phyloP scores from a whole-genome alignment of 768 basidiomycete genomes.

The Kwoniella shandongensis region DNA sequence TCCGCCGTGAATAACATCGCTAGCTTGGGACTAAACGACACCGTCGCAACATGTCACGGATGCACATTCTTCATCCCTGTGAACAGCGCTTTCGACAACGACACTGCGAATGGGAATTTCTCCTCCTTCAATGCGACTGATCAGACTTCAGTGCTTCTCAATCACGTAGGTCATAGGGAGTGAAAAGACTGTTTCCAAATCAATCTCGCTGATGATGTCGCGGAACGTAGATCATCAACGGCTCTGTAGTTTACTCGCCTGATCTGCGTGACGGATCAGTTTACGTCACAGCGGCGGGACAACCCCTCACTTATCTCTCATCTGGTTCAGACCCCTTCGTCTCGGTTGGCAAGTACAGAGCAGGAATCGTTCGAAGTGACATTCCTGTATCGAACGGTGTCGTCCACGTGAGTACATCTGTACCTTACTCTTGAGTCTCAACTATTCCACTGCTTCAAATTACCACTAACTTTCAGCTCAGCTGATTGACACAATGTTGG shows the following conservation, averaged over 20 bases:
- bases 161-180: constrained; percentile 24
- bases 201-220: not conserved
- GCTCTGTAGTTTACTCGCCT: constrained; percentile 27
- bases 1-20: constrained; percentile 11
- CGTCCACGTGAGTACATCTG: constrained; percentile 25
- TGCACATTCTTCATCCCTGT: constrained; percentile 39
- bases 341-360: constrained; percentile 24
- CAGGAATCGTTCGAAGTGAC: constrained; percentile 25
- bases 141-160: constrained; percentile 19
- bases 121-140: not conserved
- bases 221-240: constrained; percentile 29
- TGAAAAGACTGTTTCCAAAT: not conserved
- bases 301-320: constrained; percentile 22
- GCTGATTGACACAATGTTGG: constrained; percentile 26
- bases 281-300: constrained; percentile 28
- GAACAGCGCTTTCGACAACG: constrained; percentile 19
- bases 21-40: constrained; percentile 9
- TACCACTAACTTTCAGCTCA: constrained; percentile 3
- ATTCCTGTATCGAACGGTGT: constrained; percentile 35
- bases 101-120: not conserved
- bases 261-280: constrained; percentile 13
- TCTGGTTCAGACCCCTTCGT: constrained; percentile 1
- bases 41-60: constrained; percentile 23
- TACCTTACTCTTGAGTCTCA: not conserved
- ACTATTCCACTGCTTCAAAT: not conserved